phyloP scores from a whole-genome alignment of 169 alveolate species.

The Theileria sp. region DNA sequence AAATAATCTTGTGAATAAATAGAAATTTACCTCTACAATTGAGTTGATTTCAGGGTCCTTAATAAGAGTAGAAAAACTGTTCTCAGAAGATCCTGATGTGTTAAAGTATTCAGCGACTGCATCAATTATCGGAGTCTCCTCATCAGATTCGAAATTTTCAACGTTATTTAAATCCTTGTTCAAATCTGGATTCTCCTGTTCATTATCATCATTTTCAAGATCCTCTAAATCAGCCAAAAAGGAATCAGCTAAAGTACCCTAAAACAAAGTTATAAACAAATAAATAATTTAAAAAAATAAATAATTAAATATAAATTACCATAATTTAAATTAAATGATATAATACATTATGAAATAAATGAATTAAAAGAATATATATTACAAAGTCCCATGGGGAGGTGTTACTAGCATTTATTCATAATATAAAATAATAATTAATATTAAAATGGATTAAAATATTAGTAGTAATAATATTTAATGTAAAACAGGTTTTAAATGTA shows the following conservation, averaged over 20 bases:
- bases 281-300: not conserved
- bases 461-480: not conserved
- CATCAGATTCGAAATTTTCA: slow-evolving; percentile 61
- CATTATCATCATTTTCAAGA: slow-evolving; percentile 58
- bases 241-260: slow-evolving; percentile 77
- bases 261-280: not conserved
- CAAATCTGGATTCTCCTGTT: slow-evolving; percentile 32
- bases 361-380: not conserved
- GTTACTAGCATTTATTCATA: not conserved
- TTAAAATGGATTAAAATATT: not conserved
- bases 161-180: slow-evolving; percentile 8
- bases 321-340: not conserved
- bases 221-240: slow-evolving; percentile 75
- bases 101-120: slow-evolving; percentile 73
- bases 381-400: slow-evolving; percentile 24
- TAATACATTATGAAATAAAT: slow-evolving; percentile 2
- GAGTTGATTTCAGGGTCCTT: slow-evolving; percentile 62
- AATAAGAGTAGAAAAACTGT: slow-evolving; percentile 40
- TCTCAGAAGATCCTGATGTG: slow-evolving; percentile 18
- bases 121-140: slow-evolving; percentile 72
- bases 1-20: not conserved
- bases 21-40: slow-evolving; percentile 53
- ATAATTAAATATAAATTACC: slow-evolving; percentile 9
- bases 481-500: slow-evolving; percentile 7
- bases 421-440: not conserved